phyloP scores from a whole-genome alignment of 306 rosid genomes.

The Citrullus mucosospermus region DNA sequence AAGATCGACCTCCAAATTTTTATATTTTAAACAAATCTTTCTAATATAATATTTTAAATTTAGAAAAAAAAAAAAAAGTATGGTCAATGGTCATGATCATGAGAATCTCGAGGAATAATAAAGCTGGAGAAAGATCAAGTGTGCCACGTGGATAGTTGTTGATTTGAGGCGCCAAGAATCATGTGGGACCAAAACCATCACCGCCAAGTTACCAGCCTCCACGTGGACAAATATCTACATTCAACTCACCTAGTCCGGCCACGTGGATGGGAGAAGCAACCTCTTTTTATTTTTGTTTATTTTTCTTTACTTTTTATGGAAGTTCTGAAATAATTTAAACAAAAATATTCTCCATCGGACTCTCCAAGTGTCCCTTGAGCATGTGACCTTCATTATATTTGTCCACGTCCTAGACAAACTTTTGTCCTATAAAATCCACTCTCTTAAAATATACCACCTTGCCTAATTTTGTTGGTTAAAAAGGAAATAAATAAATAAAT shows the following conservation, averaged over 20 bases:
- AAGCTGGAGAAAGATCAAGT: neutral
- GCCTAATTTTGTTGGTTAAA: neutral
- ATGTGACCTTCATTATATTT: constrained; percentile 2
- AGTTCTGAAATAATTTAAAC: neutral
- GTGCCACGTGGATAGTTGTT: constrained; percentile 2
- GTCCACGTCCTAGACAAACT: neutral
- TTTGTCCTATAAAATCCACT: neutral
- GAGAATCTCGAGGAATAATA: constrained; percentile 1
- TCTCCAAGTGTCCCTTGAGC: neutral
- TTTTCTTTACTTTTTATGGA: neutral
- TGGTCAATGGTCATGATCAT: constrained; percentile 5
- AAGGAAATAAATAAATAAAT: no score
- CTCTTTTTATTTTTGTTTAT: neutral
- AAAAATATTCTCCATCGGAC: neutral
- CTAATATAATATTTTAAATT: no score
- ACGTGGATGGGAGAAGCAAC: neutral
- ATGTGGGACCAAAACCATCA: constrained; percentile 1
- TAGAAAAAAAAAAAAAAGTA: neutral
- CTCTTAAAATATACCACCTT: neutral
- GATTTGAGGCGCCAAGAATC: constrained; percentile 5
- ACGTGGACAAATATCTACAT: neutral
- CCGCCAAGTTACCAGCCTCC: neutral
- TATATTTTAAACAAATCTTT: neutral
- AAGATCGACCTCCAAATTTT: neutral
- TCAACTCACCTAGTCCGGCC: neutral